phyloP scores from a whole-genome alignment of 1,284 basidiomycete species.

The Apiotrichum porosum region DNA sequence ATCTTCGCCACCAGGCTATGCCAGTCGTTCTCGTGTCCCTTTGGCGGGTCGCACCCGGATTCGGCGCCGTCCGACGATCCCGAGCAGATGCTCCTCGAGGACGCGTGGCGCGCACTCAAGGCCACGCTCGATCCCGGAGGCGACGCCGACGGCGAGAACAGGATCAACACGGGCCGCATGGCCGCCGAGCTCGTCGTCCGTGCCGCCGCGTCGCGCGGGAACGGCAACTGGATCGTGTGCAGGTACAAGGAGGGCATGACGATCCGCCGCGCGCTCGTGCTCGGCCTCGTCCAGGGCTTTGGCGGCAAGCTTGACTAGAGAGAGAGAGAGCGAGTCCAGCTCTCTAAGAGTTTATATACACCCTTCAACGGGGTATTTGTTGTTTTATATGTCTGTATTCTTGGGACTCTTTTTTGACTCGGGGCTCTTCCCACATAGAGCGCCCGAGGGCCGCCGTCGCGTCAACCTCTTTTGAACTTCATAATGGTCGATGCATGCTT shows the following conservation, averaged over 20 bases:
- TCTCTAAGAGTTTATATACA: no score
- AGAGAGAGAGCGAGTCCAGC: neutral
- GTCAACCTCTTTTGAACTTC: no score
- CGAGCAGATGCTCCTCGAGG: constrained; percentile 43
- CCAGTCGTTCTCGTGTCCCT: constrained; percentile 43
- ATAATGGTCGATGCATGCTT: no score
- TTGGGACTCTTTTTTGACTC: no score
- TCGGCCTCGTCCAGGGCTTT: constrained; percentile 41
- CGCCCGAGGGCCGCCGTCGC: no score
- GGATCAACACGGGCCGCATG: constrained; percentile 48
- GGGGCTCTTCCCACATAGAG: no score
- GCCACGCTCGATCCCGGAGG: constrained; percentile 40
- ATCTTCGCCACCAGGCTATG: constrained; percentile 48
- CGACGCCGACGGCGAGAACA: constrained; percentile 43
- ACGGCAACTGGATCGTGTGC: constrained; percentile 39
- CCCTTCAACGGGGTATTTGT: no score
- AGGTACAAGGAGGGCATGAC: constrained; percentile 45
- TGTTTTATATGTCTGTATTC: no score
- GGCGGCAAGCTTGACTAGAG: constrained; percentile 41
- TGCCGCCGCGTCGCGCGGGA: constrained; percentile 35
- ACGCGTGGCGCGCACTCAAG: constrained; percentile 43
- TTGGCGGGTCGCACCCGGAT: constrained; percentile 36
- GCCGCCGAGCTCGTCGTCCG: constrained; percentile 47
- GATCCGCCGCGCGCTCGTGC: constrained; percentile 38
- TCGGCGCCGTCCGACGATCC: constrained; percentile 30